Conservation (phyloP, 495 filamentous ascomycete genomes). For the Terfezia claveryi region DNA sequence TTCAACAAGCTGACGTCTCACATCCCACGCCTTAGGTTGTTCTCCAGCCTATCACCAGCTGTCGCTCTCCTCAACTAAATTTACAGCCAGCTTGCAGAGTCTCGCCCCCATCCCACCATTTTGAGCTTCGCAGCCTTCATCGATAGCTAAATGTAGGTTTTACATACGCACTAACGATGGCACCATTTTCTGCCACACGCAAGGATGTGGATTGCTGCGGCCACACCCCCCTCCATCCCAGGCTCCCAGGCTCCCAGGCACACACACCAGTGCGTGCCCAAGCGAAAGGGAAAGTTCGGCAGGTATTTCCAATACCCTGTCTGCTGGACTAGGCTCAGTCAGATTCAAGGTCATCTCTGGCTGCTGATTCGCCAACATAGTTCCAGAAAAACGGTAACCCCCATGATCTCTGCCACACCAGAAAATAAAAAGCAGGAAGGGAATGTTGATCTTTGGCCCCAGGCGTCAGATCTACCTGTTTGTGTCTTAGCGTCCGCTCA, state of each 20-base stretch:
- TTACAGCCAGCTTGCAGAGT: too few species aligned
- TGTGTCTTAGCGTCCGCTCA: not conserved
- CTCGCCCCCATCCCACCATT: not conserved
- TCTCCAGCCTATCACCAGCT: too few species aligned
- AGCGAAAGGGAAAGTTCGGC: not conserved
- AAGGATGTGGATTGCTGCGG: not conserved
- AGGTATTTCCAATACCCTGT: not conserved
- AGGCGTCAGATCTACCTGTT: not conserved
- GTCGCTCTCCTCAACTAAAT: too few species aligned
- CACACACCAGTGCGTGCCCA: not conserved
- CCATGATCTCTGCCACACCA: not conserved
- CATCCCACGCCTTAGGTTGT: too few species aligned
- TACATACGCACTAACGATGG: not conserved
- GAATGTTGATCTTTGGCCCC: not conserved
- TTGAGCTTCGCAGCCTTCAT: too few species aligned
- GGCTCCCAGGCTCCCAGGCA: not conserved
- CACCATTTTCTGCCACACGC: not conserved
- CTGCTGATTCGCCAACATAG: not conserved
- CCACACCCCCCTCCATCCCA: not conserved
- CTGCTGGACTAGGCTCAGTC: not conserved
- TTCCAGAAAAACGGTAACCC: not conserved
- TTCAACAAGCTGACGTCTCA: too few species aligned
- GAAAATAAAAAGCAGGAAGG: not conserved
- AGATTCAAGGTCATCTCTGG: not conserved
- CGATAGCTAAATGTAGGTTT: not conserved